Conservation (phyloP, 2,329 filamentous ascomycete genomes). For the Talaromyces sp. region DNA sequence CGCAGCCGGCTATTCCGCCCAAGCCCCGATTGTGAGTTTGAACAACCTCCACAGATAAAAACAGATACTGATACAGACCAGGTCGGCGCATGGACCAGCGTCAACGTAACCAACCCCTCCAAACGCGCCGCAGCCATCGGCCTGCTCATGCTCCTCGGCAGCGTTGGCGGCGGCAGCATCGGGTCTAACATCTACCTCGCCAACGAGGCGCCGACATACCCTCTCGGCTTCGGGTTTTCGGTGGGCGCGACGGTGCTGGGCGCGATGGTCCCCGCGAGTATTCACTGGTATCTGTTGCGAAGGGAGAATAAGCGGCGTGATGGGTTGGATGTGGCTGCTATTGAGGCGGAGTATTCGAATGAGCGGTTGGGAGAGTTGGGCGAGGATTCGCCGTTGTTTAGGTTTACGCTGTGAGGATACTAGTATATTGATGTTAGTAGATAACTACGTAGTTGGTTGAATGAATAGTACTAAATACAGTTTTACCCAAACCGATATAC, state of each 20-base stretch:
- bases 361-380: constrained; percentile 37
- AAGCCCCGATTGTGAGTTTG: not conserved
- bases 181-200: constrained; percentile 62
- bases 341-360: constrained; percentile 29
- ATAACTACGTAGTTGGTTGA: not conserved
- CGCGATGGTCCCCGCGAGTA: not conserved
- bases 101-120: not conserved
- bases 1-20: not conserved
- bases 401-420: not conserved
- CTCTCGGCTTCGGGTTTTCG: constrained; percentile 67
- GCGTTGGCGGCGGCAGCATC: constrained; percentile 60
- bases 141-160: constrained; percentile 40
- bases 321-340: constrained; percentile 24
- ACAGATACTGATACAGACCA: not conserved
- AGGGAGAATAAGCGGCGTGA: constrained; percentile 18
- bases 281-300: constrained; percentile 16
- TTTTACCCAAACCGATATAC: not conserved
- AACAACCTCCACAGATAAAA: not conserved
- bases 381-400: constrained; percentile 38
- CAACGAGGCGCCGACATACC: constrained; percentile 60
- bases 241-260: constrained; percentile 24
- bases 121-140: not conserved
- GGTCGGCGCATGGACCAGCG: constrained; percentile 2
- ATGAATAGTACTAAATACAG: not conserved
- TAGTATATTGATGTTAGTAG: not conserved